Evolutionary conservation across 768 basidiomycete species (phyloP).

Genomic region (Boletus vermiculosoides): DNA sequence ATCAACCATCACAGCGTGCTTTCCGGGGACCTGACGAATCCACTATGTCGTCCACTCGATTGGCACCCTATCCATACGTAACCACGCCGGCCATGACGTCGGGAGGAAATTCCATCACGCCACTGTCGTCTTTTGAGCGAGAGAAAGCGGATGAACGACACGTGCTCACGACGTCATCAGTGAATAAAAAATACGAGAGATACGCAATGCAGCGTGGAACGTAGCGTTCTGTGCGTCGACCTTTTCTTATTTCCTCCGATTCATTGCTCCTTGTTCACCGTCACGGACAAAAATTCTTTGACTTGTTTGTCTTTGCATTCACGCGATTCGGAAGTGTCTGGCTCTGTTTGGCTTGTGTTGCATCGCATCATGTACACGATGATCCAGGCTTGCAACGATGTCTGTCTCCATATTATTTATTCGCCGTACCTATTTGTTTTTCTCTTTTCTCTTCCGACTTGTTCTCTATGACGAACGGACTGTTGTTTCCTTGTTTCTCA

Average conservation of each 20-base stretch:
- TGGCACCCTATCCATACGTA: conserved; percentile 33
- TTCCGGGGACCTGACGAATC: conserved; percentile 38
- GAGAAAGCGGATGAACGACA: conserved; percentile 53
- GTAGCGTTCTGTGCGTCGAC: background rate
- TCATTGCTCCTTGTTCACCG: background rate
- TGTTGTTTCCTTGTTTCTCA: background rate
- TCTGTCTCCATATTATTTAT: conserved; percentile 16
- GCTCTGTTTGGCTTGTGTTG: conserved; percentile 7
- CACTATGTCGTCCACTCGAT: conserved; percentile 38
- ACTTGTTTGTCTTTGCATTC: conserved; percentile 6
- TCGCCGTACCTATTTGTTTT: background rate
- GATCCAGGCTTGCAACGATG: background rate
- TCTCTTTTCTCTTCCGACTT: background rate
- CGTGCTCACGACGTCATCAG: conserved; percentile 44
- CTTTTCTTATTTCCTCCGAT: background rate
- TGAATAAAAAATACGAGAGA: conserved; percentile 35
- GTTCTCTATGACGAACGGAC: background rate
- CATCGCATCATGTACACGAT: conserved; percentile 4
- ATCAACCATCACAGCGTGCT: conserved; percentile 31
- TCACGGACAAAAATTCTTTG: conserved; percentile 2
- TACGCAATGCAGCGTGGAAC: conserved; percentile 27
- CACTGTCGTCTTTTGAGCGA: conserved; percentile 51
- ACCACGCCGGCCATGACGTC: conserved; percentile 40
- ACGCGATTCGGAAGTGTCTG: conserved; percentile 5
- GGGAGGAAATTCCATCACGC: conserved; percentile 25